These are phyloP conservation scores for Clonostachys chloroleuca DNA, from an alignment of 2,329 filamentous ascomycete genomes.

Conservation along the genomic window DNA sequence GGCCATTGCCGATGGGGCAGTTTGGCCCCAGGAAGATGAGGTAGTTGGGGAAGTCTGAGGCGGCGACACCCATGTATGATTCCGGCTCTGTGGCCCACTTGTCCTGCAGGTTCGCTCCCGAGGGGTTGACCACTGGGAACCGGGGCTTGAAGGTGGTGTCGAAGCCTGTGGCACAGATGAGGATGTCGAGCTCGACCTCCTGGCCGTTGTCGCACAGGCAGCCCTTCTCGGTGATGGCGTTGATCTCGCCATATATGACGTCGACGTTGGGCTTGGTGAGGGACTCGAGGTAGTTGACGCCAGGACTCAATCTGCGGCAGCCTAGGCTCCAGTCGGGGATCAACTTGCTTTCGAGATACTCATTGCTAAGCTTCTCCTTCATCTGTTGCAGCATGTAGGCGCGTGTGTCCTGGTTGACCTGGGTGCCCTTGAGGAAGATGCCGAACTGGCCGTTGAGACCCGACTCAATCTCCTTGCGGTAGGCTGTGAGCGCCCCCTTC, in stretches of 20 bases:
- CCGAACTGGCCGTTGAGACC: conserved; percentile 40
- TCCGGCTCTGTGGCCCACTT: conserved; percentile 37
- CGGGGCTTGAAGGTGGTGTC: conserved; percentile 47
- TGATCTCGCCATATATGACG: conserved; percentile 32
- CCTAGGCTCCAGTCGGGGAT: conserved; percentile 46
- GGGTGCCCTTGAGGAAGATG: conserved; percentile 35
- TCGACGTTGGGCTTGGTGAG: conserved; percentile 41
- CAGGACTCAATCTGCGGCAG: conserved; percentile 43
- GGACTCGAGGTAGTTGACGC: conserved; percentile 41
- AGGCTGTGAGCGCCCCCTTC: conserved; percentile 26
- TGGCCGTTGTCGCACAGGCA: conserved; percentile 42
- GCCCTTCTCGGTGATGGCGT: conserved; percentile 32
- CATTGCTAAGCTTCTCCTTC: conserved; percentile 31
- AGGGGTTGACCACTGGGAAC: conserved; percentile 42
- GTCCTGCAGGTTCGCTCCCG: conserved; percentile 44
- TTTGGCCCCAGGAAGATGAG: conserved; percentile 41
- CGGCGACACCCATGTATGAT: conserved; percentile 50
- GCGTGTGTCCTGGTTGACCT: conserved; percentile 30
- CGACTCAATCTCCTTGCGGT: conserved; percentile 37
- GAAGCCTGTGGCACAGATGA: conserved; percentile 56
- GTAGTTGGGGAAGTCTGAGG: conserved; percentile 48
- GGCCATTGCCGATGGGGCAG: conserved; percentile 29
- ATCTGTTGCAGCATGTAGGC: conserved; percentile 31
- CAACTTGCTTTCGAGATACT: conserved; percentile 42
- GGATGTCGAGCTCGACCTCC: conserved; percentile 45